These are phyloP conservation scores for Saposhnikovia divaricata DNA, from an alignment of 129 eudicot species.

Conservation along the genomic window DNA sequence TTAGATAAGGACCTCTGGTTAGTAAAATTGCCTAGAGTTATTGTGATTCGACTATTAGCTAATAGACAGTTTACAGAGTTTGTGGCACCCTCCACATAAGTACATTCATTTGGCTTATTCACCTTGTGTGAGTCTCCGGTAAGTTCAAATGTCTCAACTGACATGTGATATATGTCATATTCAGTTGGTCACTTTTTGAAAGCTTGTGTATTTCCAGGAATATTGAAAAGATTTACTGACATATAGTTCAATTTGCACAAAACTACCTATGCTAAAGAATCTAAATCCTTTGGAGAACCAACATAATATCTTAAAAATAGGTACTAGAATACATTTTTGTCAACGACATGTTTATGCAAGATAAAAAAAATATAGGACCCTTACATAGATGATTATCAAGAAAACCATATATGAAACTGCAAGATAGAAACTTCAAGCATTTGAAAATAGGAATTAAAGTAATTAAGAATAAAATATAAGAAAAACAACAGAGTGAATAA, in stretches of 20 bases:
- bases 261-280: not conserved
- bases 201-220: not conserved
- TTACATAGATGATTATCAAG: too few relatives aligned
- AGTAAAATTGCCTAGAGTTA: conserved; percentile 9
- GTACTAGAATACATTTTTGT: too few relatives aligned
- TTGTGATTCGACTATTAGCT: conserved; percentile 1
- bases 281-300: not conserved
- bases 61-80: not conserved
- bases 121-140: conserved; percentile 14
- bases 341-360: too few relatives aligned
- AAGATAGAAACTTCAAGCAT: too few relatives aligned
- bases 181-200: not conserved
- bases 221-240: not conserved
- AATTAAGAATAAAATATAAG: too few relatives aligned
- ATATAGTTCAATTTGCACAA: not conserved
- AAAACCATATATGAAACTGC: too few relatives aligned
- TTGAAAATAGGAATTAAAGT: too few relatives aligned
- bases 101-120: not conserved
- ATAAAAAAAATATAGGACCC: too few relatives aligned
- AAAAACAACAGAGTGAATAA: too few relatives aligned
- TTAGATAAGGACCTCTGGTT: conserved; percentile 10
- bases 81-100: conserved; percentile 4
- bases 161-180: not conserved
- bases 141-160: not conserved
- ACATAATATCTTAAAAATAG: too few relatives aligned